Evolutionary conservation across 2,329 filamentous ascomycete species (phyloP).

Genomic region (Colletotrichum graminicola): DNA sequence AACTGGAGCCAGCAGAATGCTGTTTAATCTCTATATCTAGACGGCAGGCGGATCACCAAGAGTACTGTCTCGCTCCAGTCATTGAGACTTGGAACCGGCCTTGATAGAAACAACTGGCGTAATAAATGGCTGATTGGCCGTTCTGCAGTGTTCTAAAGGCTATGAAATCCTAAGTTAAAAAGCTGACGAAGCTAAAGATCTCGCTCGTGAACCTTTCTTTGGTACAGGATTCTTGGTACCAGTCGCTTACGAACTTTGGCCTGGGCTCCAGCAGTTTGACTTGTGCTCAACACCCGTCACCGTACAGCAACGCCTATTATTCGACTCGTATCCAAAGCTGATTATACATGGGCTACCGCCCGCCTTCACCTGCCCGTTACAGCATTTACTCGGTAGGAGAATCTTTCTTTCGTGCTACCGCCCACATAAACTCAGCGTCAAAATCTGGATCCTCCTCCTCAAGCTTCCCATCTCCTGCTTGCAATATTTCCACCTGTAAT

Average conservation of each 20-base stretch:
- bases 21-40: neutral
- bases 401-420: no score
- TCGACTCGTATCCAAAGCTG: no score
- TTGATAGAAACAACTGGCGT: neutral
- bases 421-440: no score
- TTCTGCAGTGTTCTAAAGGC: neutral
- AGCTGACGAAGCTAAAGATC: neutral
- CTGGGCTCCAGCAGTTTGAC: neutral
- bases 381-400: no score
- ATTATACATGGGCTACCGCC: no score
- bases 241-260: neutral
- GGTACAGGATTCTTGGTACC: neutral
- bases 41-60: neutral
- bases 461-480: neutral
- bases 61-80: neutral
- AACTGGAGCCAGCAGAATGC: no score
- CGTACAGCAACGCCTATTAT: neutral
- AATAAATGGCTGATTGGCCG: neutral
- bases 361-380: no score
- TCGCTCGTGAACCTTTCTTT: neutral
- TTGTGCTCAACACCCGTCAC: neutral
- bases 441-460: no score
- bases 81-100: neutral
- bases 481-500: neutral
- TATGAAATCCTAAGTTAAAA: neutral